Evolutionary conservation across 2,329 filamentous ascomycete species (phyloP).

Genomic region (Ascomycota sp.): DNA sequence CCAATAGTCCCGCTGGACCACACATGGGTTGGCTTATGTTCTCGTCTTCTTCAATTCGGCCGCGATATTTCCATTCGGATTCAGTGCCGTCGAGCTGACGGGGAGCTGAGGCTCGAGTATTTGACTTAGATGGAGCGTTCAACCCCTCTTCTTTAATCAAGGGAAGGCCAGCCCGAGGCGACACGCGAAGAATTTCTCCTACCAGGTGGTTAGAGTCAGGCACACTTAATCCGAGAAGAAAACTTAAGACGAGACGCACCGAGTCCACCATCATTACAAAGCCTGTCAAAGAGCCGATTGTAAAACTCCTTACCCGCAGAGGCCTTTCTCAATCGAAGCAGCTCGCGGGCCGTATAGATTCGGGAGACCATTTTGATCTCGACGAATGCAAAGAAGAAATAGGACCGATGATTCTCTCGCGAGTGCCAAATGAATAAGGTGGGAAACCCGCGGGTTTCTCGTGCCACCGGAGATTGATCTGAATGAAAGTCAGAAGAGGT

Average conservation of each 20-base stretch:
- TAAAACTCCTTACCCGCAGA: constrained; percentile 9
- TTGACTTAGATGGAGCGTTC: constrained; percentile 1
- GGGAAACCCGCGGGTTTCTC: constrained; percentile 9
- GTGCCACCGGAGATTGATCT: constrained; percentile 6
- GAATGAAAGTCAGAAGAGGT: constrained; percentile 14
- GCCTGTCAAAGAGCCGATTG: constrained; percentile 10
- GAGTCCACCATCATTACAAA: constrained; percentile 18
- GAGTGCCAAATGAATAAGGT: constrained; percentile 18
- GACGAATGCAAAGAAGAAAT: constrained; percentile 19
- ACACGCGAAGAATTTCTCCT: constrained; percentile 13
- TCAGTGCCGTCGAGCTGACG: constrained; percentile 18
- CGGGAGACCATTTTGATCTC: constrained; percentile 18
- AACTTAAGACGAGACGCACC: constrained; percentile 11
- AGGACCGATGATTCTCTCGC: constrained; percentile 13
- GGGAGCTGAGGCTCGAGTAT: constrained; percentile 3
- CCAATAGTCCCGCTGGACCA: constrained; percentile 27
- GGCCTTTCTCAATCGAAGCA: constrained; percentile 15
- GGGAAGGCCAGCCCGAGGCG: constrained; percentile 8
- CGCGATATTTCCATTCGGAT: constrained; percentile 21
- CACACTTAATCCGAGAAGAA: not conserved
- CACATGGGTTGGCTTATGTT: constrained; percentile 23
- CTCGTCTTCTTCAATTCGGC: constrained; percentile 22
- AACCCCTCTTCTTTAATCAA: constrained; percentile 11
- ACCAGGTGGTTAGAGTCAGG: constrained; percentile 1
- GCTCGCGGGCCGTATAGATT: constrained; percentile 21